phyloP scores from a whole-genome alignment of 2,329 filamentous ascomycete genomes.

The Colletotrichum euphorbiae region DNA sequence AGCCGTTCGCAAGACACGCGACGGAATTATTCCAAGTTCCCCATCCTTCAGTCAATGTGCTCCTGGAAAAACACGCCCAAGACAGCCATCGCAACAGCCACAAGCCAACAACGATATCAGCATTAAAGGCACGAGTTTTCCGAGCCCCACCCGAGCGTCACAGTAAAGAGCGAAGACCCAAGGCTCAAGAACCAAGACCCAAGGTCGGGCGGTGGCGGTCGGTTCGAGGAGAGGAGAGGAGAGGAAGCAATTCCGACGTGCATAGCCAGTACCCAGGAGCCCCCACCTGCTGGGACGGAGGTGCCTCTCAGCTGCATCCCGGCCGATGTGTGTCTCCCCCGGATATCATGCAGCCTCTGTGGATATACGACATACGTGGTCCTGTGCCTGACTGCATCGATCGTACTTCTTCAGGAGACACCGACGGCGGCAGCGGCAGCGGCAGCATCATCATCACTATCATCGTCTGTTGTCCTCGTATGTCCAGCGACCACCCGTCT shows the following conservation, averaged over 20 bases:
- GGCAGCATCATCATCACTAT: too few species aligned
- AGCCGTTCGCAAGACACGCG: constrained; percentile 23
- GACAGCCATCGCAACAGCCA: not conserved
- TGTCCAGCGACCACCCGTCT: too few species aligned
- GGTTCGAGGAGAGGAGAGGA: constrained; percentile 21
- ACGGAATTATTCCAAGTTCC: not conserved
- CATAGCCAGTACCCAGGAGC: constrained; percentile 17
- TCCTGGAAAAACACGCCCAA: constrained; percentile 5
- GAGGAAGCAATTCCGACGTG: constrained; percentile 11
- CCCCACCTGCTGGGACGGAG: constrained; percentile 29
- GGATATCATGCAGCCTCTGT: not conserved
- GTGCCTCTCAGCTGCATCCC: constrained; percentile 18
- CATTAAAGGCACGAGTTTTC: constrained; percentile 10
- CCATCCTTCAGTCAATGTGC: too few species aligned
- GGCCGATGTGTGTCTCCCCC: constrained; percentile 2
- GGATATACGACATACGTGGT: not conserved
- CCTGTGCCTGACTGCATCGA: too few species aligned
- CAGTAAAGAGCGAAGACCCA: not conserved
- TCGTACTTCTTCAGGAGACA: not conserved
- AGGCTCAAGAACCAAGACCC: not conserved
- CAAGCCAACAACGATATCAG: not conserved
- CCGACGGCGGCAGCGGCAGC: not conserved
- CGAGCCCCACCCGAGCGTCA: constrained; percentile 16
- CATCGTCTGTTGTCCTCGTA: too few species aligned
- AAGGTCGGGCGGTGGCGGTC: constrained; percentile 1